phyloP scores from a whole-genome alignment of 2,329 filamentous ascomycete species.

The Rhynchosporium graminicola region DNA sequence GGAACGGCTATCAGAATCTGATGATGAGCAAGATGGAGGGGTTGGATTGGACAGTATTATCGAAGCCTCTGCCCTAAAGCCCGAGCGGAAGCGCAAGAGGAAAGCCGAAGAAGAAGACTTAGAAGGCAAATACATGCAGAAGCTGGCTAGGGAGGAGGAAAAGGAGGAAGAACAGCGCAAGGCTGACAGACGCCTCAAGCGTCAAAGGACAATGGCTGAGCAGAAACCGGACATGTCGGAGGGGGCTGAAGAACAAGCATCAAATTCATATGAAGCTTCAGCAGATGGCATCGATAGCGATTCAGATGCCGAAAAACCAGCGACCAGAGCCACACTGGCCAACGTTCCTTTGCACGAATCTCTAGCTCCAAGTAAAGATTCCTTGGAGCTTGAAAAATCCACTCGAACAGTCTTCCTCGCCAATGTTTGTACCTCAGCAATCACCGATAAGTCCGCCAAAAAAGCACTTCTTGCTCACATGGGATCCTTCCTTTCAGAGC shows the following conservation, averaged over 20 bases:
- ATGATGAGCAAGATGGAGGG: constrained; percentile 44
- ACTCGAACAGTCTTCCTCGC: constrained; percentile 88
- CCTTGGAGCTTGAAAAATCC: constrained; percentile 76
- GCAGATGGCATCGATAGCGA: constrained; percentile 35
- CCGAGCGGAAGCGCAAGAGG: constrained; percentile 62
- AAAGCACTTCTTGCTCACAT: constrained; percentile 78
- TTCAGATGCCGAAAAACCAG: constrained; percentile 37
- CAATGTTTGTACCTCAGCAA: constrained; percentile 82
- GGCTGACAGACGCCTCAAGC: constrained; percentile 49
- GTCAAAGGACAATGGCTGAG: constrained; percentile 50
- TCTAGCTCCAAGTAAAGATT: constrained; percentile 54
- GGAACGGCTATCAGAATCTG: constrained; percentile 35
- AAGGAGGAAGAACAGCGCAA: constrained; percentile 53
- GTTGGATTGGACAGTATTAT: constrained; percentile 46
- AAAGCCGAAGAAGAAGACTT: constrained; percentile 65
- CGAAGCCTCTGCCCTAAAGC: constrained; percentile 46
- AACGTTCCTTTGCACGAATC: constrained; percentile 55
- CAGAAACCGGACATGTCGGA: constrained; percentile 41
- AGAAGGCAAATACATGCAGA: constrained; percentile 69
- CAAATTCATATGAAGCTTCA: constrained; percentile 35
- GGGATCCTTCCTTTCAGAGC: constrained; percentile 67
- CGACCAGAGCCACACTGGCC: constrained; percentile 45
- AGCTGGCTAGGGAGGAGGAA: constrained; percentile 61
- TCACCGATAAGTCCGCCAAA: constrained; percentile 79
- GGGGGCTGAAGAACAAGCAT: constrained; percentile 36